These are phyloP conservation scores for Mycena galopus DNA, from an alignment of 768 basidiomycete genomes.

Conservation along the genomic window DNA sequence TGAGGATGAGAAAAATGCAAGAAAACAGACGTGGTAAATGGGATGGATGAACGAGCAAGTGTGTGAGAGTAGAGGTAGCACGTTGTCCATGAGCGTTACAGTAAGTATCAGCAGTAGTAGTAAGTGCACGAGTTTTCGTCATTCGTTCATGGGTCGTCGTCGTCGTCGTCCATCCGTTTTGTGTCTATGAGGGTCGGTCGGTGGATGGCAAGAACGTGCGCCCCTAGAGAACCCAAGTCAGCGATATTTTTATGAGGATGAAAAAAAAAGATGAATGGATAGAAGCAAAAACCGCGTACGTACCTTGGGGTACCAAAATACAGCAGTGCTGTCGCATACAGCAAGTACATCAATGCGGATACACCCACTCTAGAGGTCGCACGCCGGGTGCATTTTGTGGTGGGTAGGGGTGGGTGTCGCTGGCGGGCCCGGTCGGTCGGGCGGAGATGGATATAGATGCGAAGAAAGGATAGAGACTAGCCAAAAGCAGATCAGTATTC, in stretches of 20 bases:
- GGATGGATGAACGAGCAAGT: neutral
- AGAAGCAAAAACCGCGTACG: neutral
- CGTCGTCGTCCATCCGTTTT: constrained; percentile 24
- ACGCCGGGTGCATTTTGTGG: constrained; percentile 33
- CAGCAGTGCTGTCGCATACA: neutral
- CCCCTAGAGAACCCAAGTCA: neutral
- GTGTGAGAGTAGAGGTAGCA: constrained; percentile 7
- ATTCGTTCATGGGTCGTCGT: constrained; percentile 4
- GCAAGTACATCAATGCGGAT: constrained; percentile 9
- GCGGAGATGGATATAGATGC: neutral
- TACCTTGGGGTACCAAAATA: constrained; percentile 3
- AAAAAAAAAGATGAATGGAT: neutral
- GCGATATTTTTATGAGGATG: neutral
- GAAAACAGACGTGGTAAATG: constrained; percentile 3
- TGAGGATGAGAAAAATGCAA: constrained; percentile 12
- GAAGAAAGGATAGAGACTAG: neutral
- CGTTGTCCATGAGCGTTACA: neutral
- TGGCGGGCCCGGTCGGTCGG: neutral
- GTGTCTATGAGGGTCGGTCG: constrained; percentile 8
- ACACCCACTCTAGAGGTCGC: constrained; percentile 29
- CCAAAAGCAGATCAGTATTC: neutral
- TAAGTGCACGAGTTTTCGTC: neutral
- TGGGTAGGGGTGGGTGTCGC: neutral
- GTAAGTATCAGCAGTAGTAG: neutral
- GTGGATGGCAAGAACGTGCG: neutral